Evolutionary conservation across 495 filamentous ascomycete species (phyloP).

Genomic region (Pyrenula massariospora): DNA sequence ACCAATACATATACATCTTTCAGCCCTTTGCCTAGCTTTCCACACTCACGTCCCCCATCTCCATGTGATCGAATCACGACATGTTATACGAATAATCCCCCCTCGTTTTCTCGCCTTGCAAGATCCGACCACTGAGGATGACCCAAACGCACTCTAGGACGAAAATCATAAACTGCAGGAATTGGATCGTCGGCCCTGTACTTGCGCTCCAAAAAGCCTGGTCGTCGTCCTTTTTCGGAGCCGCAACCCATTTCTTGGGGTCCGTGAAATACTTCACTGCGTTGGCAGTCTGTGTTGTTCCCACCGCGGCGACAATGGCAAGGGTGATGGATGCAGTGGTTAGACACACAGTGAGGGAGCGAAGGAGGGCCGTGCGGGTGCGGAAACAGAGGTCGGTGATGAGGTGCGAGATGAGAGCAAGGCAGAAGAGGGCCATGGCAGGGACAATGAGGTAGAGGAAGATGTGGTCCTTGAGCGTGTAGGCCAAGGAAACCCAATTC

Average conservation of each 20-base stretch:
- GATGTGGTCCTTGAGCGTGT: background rate
- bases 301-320: background rate
- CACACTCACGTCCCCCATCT: too few species aligned
- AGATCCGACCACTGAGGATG: background rate
- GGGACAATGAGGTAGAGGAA: background rate
- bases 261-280: background rate
- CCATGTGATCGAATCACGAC: background rate
- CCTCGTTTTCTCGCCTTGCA: background rate
- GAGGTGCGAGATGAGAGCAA: background rate
- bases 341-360: background rate
- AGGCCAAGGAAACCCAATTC: background rate
- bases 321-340: background rate
- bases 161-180: background rate
- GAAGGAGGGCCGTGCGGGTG: background rate
- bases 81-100: background rate
- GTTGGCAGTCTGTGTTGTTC: background rate
- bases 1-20: too few species aligned
- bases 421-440: background rate
- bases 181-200: background rate
- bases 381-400: background rate
- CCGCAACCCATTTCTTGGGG: background rate
- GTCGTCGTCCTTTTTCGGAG: background rate
- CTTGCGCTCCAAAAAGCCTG: background rate
- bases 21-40: too few species aligned
- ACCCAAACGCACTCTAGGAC: background rate